Evolutionary conservation across 495 filamentous ascomycete genomes (phyloP), one percentile per base, ranked within the genome.

Genomic region (Friedmanniomyces endolithicus): DNA sequence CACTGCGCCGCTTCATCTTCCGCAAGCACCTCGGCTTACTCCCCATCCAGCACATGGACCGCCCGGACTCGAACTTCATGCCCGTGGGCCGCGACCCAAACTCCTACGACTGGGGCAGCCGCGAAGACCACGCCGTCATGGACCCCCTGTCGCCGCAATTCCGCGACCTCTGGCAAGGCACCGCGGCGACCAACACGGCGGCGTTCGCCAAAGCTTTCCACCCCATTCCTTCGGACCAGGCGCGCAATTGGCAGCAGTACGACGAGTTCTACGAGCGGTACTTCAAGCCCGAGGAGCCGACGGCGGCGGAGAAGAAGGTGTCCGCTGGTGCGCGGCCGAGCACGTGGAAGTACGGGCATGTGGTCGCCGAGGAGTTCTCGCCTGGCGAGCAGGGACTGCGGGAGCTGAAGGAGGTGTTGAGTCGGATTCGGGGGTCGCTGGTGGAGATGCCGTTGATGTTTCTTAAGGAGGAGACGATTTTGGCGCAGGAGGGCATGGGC

Each of bases 361-460:
- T 94, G 1, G 88, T 95, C 11, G 74, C 71, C 27, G 83, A 85
- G 47, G 82, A 94, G 62, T 95, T 95, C 59, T 65, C 77, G 53
- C 76, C 62, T 61, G 82, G 81, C 4, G 68, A 71, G 1, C 68
- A 78, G 72, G 90, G 70, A 17, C 70, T 81, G 23, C 65, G 64
- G 33, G 85, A 92, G 73, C 75, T 97, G 37, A 97, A 97, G 75
- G 87, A 87, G 33, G 73, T 81, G 68, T 69, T 97, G 53, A 79
- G 78, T 52, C 75, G 76, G 48, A 75, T 95, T 14, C 82, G 82
- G 59, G 90, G 90, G 0, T 87, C 79, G 14, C 64, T 95, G 41
- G 88, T 95, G 22, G 85, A 95, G 74, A 95, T 95, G 90, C 88
- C 90, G 48, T 71, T 97, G 62, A 74, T 86, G 59, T 97, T 97